These are phyloP conservation scores for Phytophthora crassamura DNA, from an alignment of 352 stramenopile genomes.

Conservation along the genomic window DNA sequence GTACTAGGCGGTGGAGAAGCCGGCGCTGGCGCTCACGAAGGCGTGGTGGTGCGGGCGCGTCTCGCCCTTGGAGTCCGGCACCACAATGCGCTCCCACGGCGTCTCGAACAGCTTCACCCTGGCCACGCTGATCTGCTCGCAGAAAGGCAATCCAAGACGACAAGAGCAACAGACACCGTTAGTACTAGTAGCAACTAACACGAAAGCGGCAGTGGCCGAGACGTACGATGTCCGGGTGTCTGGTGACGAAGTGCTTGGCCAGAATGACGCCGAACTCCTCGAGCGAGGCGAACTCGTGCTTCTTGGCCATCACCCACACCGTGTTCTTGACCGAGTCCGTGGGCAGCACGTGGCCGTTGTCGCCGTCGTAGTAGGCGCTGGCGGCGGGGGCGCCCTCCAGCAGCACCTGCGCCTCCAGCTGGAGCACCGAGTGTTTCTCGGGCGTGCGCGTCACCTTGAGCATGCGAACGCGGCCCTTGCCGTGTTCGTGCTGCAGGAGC, in stretches of 20 bases:
- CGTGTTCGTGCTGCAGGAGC: constrained; percentile 77
- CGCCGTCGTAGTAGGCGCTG: constrained; percentile 81
- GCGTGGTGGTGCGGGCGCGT: constrained; percentile 73
- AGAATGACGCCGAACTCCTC: constrained; percentile 90
- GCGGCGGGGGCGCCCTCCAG: constrained; percentile 81
- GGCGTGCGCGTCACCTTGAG: constrained; percentile 86
- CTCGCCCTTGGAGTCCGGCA: constrained; percentile 60
- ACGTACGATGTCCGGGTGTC: constrained; percentile 77
- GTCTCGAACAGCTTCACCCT: constrained; percentile 83
- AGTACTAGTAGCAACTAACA: too few relatives aligned
- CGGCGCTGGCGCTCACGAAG: constrained; percentile 68
- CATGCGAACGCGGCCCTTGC: constrained; percentile 88
- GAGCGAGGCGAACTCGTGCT: constrained; percentile 86
- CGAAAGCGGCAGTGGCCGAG: not conserved
- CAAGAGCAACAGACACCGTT: not conserved
- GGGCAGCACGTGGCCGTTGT: constrained; percentile 86
- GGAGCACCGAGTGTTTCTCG: constrained; percentile 77
- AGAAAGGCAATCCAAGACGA: constrained; percentile 5
- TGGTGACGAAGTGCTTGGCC: constrained; percentile 88
- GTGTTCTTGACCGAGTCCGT: constrained; percentile 94
- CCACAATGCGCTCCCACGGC: constrained; percentile 70
- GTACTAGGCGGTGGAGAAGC: constrained; percentile 68
- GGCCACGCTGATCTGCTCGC: constrained; percentile 61
- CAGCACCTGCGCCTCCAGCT: constrained; percentile 87
- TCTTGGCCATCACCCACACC: constrained; percentile 89